These are phyloP conservation scores for Amylostereum chailletii DNA, from an alignment of 1,284 basidiomycete species.

Conservation along the genomic window DNA sequence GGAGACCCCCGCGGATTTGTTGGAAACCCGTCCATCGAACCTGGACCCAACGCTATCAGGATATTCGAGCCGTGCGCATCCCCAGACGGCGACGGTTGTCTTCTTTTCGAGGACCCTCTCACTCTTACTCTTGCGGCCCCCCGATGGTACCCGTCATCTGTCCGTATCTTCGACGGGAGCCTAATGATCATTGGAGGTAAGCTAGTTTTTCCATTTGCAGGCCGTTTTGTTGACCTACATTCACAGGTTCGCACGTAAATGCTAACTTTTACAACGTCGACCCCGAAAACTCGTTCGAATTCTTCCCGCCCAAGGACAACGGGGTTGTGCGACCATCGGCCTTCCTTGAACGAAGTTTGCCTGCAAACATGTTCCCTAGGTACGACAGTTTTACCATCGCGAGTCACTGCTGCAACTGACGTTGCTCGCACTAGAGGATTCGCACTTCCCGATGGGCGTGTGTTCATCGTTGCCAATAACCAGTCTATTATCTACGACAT, in stretches of 20 bases:
- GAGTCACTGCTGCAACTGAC: too few species aligned
- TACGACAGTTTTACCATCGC: neutral
- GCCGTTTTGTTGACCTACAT: neutral
- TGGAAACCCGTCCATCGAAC: slow-evolving; percentile 28
- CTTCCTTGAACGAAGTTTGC: slow-evolving; percentile 28
- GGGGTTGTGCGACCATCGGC: slow-evolving; percentile 34
- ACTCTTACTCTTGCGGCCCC: slow-evolving; percentile 17
- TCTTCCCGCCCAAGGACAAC: slow-evolving; percentile 42
- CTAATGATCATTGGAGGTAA: slow-evolving; percentile 30
- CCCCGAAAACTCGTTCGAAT: slow-evolving; percentile 38
- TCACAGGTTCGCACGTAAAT: slow-evolving; percentile 23
- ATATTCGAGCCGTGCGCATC: slow-evolving; percentile 29
- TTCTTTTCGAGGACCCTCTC: slow-evolving; percentile 31
- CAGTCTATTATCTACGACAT: slow-evolving; percentile 34
- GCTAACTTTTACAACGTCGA: slow-evolving; percentile 31
- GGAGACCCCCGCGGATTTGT: slow-evolving; percentile 32
- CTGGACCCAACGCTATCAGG: slow-evolving; percentile 22
- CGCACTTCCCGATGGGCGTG: slow-evolving; percentile 28
- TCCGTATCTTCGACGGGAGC: slow-evolving; percentile 32
- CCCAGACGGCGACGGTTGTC: slow-evolving; percentile 27
- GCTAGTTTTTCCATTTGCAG: slow-evolving; percentile 17
- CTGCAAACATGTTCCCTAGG: slow-evolving; percentile 20
- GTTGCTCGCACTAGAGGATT: slow-evolving; percentile 11
- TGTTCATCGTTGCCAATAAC: slow-evolving; percentile 36
- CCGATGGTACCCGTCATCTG: slow-evolving; percentile 36